A percentile compares a stretch with the other conserved stretches of the same genome.
phyloP scores from a whole-genome alignment of 352 stramenopile species.

The Phytophthora cactorum region DNA sequence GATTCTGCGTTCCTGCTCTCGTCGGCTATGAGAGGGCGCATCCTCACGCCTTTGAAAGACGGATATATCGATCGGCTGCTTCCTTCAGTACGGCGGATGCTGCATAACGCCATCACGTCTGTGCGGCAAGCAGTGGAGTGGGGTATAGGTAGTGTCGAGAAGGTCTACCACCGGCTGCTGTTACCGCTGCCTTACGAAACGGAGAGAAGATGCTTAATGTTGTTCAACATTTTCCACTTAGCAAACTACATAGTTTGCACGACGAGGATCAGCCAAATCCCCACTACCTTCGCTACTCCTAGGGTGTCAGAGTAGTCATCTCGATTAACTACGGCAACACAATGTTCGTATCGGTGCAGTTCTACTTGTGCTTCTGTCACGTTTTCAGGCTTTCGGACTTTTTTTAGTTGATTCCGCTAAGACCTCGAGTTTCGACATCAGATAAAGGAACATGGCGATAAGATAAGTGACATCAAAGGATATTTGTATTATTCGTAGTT shows the following conservation, averaged over 20 bases:
- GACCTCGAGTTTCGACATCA: too few relatives aligned
- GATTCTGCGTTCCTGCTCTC: neutral
- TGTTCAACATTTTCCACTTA: neutral
- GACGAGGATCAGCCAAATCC: neutral
- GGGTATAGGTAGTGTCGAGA: neutral
- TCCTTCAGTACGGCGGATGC: neutral
- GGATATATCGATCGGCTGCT: neutral
- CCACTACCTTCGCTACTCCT: too few relatives aligned
- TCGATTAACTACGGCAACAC: too few relatives aligned
- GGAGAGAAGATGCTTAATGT: neutral
- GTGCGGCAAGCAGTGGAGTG: neutral
- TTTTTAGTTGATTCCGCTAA: too few relatives aligned
- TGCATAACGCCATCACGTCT: neutral
- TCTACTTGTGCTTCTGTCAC: neutral
- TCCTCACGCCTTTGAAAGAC: neutral
- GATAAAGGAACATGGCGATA: too few relatives aligned
- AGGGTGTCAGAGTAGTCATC: too few relatives aligned
- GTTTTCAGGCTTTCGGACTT: neutral
- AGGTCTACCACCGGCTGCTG: neutral
- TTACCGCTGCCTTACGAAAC: neutral
- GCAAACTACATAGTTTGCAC: neutral
- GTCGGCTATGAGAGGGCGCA: neutral
- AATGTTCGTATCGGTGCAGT: neutral
- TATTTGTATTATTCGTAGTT: too few relatives aligned
- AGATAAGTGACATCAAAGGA: too few relatives aligned